These are phyloP conservation scores for Fraxinus pennsylvanica DNA, from an alignment of 257 asterid genomes.

Conservation along the genomic window DNA sequence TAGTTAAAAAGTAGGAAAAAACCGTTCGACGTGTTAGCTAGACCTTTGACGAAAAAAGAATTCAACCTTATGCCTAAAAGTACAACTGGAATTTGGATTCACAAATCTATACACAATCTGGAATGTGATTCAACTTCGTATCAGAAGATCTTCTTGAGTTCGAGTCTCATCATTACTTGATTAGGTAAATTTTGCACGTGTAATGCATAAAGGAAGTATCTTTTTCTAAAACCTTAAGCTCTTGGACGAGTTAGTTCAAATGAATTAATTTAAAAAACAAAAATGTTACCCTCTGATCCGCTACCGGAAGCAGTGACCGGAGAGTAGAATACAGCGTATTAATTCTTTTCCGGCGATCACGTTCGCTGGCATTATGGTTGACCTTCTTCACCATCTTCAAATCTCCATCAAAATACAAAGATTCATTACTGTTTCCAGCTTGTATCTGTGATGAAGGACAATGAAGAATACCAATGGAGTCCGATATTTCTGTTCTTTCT, in stretches of 20 bases:
- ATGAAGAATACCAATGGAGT: constrained; percentile 18
- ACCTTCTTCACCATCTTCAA: constrained; percentile 45
- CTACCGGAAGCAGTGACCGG: constrained; percentile 63
- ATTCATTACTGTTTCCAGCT: constrained; percentile 16
- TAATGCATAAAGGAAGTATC: too few species aligned
- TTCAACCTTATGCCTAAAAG: too few species aligned
- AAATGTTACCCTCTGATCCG: constrained; percentile 45
- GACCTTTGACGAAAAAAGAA: background rate
- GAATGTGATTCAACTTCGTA: too few species aligned
- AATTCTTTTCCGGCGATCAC: constrained; percentile 69
- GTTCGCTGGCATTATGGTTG: constrained; percentile 76
- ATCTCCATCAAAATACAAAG: background rate
- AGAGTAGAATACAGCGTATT: constrained; percentile 62
- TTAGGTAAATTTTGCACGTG: too few species aligned
- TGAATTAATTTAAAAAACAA: background rate
- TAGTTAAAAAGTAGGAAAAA: background rate
- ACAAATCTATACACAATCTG: too few species aligned
- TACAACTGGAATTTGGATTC: too few species aligned
- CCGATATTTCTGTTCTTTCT: constrained; percentile 30
- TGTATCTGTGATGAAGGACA: constrained; percentile 27
- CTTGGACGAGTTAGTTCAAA: background rate
- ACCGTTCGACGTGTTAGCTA: too few species aligned
- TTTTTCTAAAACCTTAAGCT: too few species aligned
- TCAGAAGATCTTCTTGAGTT: too few species aligned
- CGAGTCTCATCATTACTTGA: too few species aligned